Percentiles rank a stretch among this genome's conserved stretches.
These are phyloP conservation scores for Pezicula carpinea DNA, from an alignment of 2,329 filamentous ascomycete species.

Conservation along the genomic window DNA sequence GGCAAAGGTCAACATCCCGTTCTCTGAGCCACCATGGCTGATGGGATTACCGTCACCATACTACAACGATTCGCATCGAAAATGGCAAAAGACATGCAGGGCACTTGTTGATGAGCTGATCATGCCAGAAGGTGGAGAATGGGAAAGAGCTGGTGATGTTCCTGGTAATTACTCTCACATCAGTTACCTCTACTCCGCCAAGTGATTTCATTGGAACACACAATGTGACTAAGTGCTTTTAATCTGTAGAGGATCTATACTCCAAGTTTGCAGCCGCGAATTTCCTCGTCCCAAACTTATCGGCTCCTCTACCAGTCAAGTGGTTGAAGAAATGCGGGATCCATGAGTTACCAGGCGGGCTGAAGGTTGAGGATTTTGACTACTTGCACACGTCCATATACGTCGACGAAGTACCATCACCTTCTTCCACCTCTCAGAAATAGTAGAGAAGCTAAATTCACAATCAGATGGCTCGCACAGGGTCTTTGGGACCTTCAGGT, in stretches of 20 bases:
- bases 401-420: slow-evolving; percentile 53
- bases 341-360: slow-evolving; percentile 57
- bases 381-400: slow-evolving; percentile 68
- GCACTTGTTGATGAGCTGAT: slow-evolving; percentile 62
- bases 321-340: slow-evolving; percentile 65
- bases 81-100: slow-evolving; percentile 64
- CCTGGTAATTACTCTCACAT: slow-evolving; percentile 10
- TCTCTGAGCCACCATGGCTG: slow-evolving; percentile 70
- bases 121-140: slow-evolving; percentile 58
- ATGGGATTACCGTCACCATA: slow-evolving; percentile 67
- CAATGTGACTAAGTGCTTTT: neutral
- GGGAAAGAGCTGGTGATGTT: slow-evolving; percentile 53
- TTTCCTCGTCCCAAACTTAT: slow-evolving; percentile 67
- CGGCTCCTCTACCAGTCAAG: slow-evolving; percentile 62
- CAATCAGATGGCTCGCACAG: slow-evolving; percentile 55
- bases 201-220: neutral
- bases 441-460: neutral
- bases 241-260: slow-evolving; percentile 54
- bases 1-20: slow-evolving; percentile 43
- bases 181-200: neutral
- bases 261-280: slow-evolving; percentile 57
- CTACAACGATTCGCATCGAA: slow-evolving; percentile 60
- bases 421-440: slow-evolving; percentile 3
- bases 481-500: slow-evolving; percentile 57
- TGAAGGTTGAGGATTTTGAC: slow-evolving; percentile 71